Conservation (phyloP, 106 monocot species). For the Phalaenopsis aphrodite region DNA sequence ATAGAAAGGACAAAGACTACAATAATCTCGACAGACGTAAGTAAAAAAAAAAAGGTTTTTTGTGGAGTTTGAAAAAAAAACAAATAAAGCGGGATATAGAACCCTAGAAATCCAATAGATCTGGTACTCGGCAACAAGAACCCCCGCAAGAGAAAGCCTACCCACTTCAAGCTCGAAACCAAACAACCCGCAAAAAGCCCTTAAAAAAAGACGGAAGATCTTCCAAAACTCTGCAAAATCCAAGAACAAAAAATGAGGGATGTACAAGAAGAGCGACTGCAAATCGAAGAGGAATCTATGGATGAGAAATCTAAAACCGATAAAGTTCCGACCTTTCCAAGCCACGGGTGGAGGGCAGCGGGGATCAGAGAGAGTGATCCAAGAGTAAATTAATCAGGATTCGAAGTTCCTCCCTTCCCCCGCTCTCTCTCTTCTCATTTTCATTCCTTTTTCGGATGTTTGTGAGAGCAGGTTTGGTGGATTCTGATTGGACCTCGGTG, state of each 20-base stretch:
- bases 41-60: not conserved
- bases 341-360: not conserved
- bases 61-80: not conserved
- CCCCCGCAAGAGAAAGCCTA: not conserved
- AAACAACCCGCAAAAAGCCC: not conserved
- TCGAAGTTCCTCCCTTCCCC: not conserved
- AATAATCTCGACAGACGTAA: not conserved
- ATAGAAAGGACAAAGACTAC: not conserved
- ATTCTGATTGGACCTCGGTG: slow-evolving; percentile 34
- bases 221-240: slow-evolving; percentile 3
- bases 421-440: not conserved
- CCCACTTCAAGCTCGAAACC: not conserved
- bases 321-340: not conserved
- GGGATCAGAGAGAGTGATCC: not conserved
- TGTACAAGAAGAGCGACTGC: not conserved
- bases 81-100: not conserved
- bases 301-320: not conserved
- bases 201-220: not conserved
- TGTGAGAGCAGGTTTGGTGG: slow-evolving; percentile 4
- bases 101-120: slow-evolving; percentile 9
- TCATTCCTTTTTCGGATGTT: slow-evolving; percentile 5
- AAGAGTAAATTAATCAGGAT: slow-evolving; percentile 1
- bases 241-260: slow-evolving; percentile 2
- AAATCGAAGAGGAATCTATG: not conserved
- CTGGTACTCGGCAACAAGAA: not conserved